Evolutionary conservation across 2,329 filamentous ascomycete species (phyloP).

Genomic region (Aspergillus sojae): DNA sequence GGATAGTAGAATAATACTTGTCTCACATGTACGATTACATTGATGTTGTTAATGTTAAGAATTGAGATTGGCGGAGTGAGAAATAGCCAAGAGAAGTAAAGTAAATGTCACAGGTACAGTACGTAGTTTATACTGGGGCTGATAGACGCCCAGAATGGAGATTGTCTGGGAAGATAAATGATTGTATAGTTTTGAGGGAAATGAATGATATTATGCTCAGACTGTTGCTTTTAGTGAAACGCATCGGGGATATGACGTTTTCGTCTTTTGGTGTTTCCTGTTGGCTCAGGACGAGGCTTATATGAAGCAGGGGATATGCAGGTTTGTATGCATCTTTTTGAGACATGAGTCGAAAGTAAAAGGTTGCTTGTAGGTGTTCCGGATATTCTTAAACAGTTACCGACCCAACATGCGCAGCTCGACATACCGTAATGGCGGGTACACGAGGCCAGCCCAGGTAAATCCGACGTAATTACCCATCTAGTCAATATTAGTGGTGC

Average conservation of each 20-base stretch:
- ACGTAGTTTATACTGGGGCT: not conserved
- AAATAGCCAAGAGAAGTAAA: not conserved
- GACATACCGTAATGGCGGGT: conserved; percentile 55
- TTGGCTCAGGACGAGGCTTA: not conserved
- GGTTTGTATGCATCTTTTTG: not conserved
- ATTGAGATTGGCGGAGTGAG: not conserved
- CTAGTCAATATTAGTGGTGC: conserved; percentile 23
- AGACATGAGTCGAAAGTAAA: not conserved
- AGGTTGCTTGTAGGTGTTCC: not conserved
- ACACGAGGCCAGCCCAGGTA: conserved; percentile 60
- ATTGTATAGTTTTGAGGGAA: not conserved
- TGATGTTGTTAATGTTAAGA: not conserved
- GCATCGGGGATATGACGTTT: not conserved
- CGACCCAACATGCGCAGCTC: conserved; percentile 55
- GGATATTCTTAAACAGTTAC: conserved; percentile 26
- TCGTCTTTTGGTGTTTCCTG: not conserved
- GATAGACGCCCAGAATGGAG: not conserved
- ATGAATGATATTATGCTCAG: not conserved
- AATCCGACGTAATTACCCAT: conserved; percentile 65
- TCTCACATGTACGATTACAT: not conserved
- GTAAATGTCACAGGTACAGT: not conserved
- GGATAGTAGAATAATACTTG: not conserved
- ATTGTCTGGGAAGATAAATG: not conserved
- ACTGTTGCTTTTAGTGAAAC: not conserved
- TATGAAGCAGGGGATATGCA: not conserved